phyloP scores from a whole-genome alignment of 1,284 basidiomycete species.

The Papiliotrema fonsecae region DNA sequence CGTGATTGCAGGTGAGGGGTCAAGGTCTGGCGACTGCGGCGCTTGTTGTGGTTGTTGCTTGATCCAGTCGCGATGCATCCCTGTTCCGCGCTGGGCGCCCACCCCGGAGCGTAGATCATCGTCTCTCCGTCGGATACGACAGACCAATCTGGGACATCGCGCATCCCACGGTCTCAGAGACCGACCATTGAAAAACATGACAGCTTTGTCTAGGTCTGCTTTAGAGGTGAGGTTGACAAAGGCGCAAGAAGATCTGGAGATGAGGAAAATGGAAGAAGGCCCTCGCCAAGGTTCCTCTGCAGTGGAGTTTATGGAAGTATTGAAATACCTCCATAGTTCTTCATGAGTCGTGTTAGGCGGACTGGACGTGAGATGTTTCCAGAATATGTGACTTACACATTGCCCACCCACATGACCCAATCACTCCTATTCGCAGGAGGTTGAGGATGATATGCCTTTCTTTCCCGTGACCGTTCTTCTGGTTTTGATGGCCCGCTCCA shows the following conservation, averaged over 20 bases:
- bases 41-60: constrained; percentile 43
- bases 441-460: constrained; percentile 47
- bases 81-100: constrained; percentile 80
- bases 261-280: constrained; percentile 84
- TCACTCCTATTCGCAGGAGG: constrained; percentile 65
- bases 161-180: constrained; percentile 55
- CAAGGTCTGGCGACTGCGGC: not conserved
- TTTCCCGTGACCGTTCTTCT: too few species aligned
- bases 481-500: constrained; percentile 18
- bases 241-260: constrained; percentile 84
- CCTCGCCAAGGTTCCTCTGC: constrained; percentile 54
- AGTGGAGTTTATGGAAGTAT: constrained; percentile 22
- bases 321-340: constrained; percentile 86
- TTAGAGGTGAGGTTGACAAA: constrained; percentile 82
- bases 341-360: constrained; percentile 71
- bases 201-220: constrained; percentile 61
- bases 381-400: constrained; percentile 38
- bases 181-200: constrained; percentile 60
- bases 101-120: constrained; percentile 88
- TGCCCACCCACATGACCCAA: constrained; percentile 83
- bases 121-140: constrained; percentile 74
- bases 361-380: constrained; percentile 17
- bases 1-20: constrained; percentile 29
- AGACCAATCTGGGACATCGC: constrained; percentile 73
- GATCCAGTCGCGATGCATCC: constrained; percentile 75